Base-by-base conservation (phyloP, 495 filamentous ascomycete species). In the Penicillium coffeae region DNA sequence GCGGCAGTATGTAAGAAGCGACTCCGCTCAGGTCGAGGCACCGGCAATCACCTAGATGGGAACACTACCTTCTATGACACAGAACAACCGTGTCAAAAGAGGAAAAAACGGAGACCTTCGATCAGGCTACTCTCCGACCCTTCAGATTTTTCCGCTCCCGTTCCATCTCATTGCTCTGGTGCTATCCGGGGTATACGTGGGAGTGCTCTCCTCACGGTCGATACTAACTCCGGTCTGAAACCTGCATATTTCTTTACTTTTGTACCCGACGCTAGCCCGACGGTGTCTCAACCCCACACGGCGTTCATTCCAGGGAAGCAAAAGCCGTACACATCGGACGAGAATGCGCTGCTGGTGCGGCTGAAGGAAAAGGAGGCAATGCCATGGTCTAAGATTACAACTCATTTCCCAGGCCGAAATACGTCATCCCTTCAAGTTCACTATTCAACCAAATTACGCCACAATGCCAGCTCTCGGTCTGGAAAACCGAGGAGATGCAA, bases 381-480 rank as follows among this genome's bases (percentile, higher is more conserved):
- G 25, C 34, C 36, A 35, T 54, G 25, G 41, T 38, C 27, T 19
- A 40, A 54, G 36, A 54, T 54, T 38, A 37, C 41, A 19, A 22
- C 18, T 40, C 40, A 54, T 18, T 54, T 54, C 46, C 51, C 35
- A 40, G 45, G 39, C 20, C 50, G 50, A 38, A 53, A 48, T 9
- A 43, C 22, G 16, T 53, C 40, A 45, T 48, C 38, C 16, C 45
- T 53, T 39, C 16, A 53, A 47, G 51, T 53, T 2, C 39, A 53
- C 22, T 53, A 53, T 48, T 53, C 40, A 36, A 53, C 38, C 34
- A 52, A 53, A 47, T 53, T 48, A 48, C 48, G 48, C 40, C 22
- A 38, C 21, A 50, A 45, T 39, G 34, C 48, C 38, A 49, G 38
- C 19, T 43, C 38, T 45, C 40, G 48, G 48, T 45, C 41, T 50